Conservation (phyloP, 768 basidiomycete genomes). For the Tephrocybe rancida region DNA sequence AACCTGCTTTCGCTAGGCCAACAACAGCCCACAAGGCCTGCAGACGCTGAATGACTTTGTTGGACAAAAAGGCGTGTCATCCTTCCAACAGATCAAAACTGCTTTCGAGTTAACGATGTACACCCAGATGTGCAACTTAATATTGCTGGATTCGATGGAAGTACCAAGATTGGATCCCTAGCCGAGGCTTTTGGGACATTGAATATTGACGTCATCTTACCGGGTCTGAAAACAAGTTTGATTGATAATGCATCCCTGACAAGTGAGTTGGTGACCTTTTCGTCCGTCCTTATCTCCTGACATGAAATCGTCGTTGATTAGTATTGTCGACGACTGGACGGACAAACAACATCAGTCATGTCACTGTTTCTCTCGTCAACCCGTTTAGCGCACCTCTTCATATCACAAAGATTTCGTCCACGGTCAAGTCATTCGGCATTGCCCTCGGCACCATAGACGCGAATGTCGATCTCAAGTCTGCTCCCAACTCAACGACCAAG, state of each 20-base stretch:
- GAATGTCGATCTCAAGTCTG: conserved; percentile 47
- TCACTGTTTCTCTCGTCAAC: conserved; percentile 62
- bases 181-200: conserved; percentile 63
- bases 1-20: conserved; percentile 44
- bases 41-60: conserved; percentile 73
- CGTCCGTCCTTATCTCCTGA: conserved; percentile 3
- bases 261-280: conserved; percentile 39
- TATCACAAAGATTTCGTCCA: conserved; percentile 61
- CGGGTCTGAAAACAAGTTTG: conserved; percentile 59
- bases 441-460: conserved; percentile 62
- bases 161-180: conserved; percentile 61
- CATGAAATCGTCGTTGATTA: conserved; percentile 18
- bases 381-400: conserved; percentile 65
- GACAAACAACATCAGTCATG: conserved; percentile 64
- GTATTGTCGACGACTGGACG: conserved; percentile 68
- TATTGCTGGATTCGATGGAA: conserved; percentile 61
- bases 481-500: conserved; percentile 54
- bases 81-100: not conserved
- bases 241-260: conserved; percentile 57
- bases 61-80: conserved; percentile 48
- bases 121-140: conserved; percentile 52
- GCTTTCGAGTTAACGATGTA: not conserved
- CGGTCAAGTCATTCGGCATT: conserved; percentile 64
- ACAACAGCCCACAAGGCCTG: conserved; percentile 57
- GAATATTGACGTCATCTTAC: conserved; percentile 55